These are phyloP conservation scores for Adiantum capillusveneris DNA, from an alignment of 75 land plant species.

Conservation along the genomic window DNA sequence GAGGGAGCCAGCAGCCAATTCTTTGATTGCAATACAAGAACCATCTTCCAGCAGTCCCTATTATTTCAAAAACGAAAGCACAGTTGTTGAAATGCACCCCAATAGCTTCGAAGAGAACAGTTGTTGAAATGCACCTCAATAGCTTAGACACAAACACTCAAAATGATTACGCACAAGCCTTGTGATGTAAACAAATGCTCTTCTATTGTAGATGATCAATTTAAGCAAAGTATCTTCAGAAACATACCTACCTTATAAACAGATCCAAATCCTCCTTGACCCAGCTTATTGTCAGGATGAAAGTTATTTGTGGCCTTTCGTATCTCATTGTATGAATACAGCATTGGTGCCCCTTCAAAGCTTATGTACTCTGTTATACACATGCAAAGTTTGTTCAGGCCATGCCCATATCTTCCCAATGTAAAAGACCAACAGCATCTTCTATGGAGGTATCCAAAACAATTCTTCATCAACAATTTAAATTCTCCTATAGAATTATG, in stretches of 20 bases:
- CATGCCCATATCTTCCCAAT: too few relatives aligned
- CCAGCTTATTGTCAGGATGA: constrained; percentile 12
- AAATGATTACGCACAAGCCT: too few relatives aligned
- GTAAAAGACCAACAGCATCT: too few relatives aligned
- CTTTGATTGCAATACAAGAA: constrained; percentile 10
- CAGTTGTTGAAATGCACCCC: background rate
- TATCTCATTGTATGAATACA: constrained; percentile 8
- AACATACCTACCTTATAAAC: constrained; percentile 25
- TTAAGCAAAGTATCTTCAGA: background rate
- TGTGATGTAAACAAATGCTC: too few relatives aligned
- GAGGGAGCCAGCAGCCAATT: background rate
- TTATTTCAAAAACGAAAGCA: background rate
- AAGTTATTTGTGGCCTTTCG: constrained; percentile 17
- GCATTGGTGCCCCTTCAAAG: constrained; percentile 1
- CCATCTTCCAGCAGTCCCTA: constrained; percentile 13
- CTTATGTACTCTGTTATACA: too few relatives aligned
- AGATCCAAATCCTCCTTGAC: constrained; percentile 24
- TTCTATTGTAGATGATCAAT: background rate
- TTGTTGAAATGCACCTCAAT: too few relatives aligned
- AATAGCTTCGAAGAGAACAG: too few relatives aligned
- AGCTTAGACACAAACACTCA: too few relatives aligned
- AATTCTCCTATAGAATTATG: too few relatives aligned
- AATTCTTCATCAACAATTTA: too few relatives aligned
- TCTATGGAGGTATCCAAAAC: too few relatives aligned
- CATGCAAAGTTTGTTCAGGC: too few relatives aligned